Conservation (phyloP, 2,329 filamentous ascomycete genomes). For the Fusarium tanahbumbuense region DNA sequence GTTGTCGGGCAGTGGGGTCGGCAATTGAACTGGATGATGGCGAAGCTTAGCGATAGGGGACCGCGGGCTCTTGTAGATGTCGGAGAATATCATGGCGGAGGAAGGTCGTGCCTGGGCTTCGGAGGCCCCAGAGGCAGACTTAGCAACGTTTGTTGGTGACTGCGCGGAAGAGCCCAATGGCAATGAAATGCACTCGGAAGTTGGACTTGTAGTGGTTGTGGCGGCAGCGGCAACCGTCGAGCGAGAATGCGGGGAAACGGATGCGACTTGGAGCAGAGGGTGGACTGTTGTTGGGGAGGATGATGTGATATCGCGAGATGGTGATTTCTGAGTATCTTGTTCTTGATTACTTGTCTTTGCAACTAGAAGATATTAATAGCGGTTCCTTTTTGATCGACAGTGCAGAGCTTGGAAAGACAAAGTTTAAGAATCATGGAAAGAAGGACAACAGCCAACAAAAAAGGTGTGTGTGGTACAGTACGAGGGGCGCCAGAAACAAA, state of each 20-base stretch:
- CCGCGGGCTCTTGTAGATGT: constrained; percentile 67
- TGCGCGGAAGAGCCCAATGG: constrained; percentile 19
- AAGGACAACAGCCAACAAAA: constrained; percentile 17
- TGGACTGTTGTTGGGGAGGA: constrained; percentile 35
- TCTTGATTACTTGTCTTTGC: constrained; percentile 24
- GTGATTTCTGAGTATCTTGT: constrained; percentile 10
- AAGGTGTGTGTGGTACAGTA: constrained; percentile 25
- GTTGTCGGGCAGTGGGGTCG: constrained; percentile 45
- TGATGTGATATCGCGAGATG: constrained; percentile 40
- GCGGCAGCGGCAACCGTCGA: constrained; percentile 38
- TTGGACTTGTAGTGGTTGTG: constrained; percentile 25
- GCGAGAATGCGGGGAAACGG: constrained; percentile 40
- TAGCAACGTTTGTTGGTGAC: constrained; percentile 12
- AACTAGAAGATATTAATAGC: constrained; percentile 20
- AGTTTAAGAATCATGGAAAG: background rate
- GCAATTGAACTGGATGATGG: constrained; percentile 50
- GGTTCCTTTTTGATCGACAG: background rate
- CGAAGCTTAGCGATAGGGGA: constrained; percentile 65
- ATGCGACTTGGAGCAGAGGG: constrained; percentile 37
- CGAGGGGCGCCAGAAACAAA: constrained; percentile 19
- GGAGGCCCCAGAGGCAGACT: constrained; percentile 33
- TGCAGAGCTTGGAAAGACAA: constrained; percentile 16
- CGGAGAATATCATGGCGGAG: constrained; percentile 66
- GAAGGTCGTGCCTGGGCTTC: constrained; percentile 33
- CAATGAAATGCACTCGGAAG: constrained; percentile 20